Conservation (phyloP, 352 stramenopile species). For the Phytophthora aleatoria region DNA sequence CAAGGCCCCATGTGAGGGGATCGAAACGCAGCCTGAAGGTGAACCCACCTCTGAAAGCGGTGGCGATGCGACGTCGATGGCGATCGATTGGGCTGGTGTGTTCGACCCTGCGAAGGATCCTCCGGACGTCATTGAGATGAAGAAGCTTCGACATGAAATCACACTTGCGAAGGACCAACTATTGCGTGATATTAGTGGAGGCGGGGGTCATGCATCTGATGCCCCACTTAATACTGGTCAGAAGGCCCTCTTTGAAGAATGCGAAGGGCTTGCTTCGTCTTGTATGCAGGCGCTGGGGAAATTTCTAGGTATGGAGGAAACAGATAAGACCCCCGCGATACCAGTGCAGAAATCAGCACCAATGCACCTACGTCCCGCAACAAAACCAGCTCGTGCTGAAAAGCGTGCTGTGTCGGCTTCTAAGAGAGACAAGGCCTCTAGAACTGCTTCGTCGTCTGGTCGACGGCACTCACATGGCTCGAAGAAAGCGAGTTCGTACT, state of each 20-base stretch:
- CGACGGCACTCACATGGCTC: constrained; percentile 15
- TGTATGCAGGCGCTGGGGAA: constrained; percentile 69
- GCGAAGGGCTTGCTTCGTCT: constrained; percentile 60
- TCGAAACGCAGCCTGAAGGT: constrained; percentile 16
- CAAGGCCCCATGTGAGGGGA: background rate
- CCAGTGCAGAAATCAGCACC: constrained; percentile 8
- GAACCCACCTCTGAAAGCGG: constrained; percentile 12
- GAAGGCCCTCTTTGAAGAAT: constrained; percentile 63
- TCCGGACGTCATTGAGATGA: constrained; percentile 68
- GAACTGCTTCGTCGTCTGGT: constrained; percentile 18
- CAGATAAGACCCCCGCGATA: constrained; percentile 1
- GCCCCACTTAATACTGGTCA: constrained; percentile 33
- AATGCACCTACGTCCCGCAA: constrained; percentile 14
- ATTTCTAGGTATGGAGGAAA: constrained; percentile 48
- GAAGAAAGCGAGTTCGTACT: constrained; percentile 18
- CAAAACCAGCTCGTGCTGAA: constrained; percentile 19
- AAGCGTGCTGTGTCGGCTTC: constrained; percentile 11
- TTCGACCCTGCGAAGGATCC: constrained; percentile 49
- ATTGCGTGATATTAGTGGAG: constrained; percentile 38
- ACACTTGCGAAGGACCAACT: constrained; percentile 51
- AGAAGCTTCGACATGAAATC: constrained; percentile 75
- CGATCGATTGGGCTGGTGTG: constrained; percentile 39
- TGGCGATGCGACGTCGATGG: constrained; percentile 10
- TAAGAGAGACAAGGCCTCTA: constrained; percentile 15
- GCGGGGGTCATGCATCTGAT: constrained; percentile 5